Conservation (phyloP, 164 flowering plant species). For the Brasenia schreberi region DNA sequence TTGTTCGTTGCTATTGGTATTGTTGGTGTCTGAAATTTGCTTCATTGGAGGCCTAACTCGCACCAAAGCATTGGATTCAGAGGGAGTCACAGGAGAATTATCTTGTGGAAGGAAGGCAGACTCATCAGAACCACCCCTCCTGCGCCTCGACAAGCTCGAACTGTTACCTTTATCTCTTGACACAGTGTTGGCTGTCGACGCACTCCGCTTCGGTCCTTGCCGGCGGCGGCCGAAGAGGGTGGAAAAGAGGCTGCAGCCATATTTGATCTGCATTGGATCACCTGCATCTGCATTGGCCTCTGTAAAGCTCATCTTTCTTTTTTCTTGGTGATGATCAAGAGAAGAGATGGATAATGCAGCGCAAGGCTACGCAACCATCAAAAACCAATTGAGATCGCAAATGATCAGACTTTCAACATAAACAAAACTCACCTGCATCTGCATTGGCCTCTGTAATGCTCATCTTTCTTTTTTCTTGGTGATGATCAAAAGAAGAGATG, state of each 20-base stretch:
- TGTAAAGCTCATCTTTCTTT: neutral
- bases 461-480: too few species aligned
- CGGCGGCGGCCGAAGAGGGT: neutral
- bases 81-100: neutral
- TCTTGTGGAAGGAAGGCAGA: neutral
- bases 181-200: neutral
- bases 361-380: neutral
- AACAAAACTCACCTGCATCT: too few species aligned
- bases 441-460: too few species aligned
- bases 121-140: constrained; percentile 2
- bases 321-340: neutral
- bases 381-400: neutral
- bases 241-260: neutral
- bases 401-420: too few species aligned
- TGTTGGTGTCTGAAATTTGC: neutral
- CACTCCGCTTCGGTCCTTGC: neutral
- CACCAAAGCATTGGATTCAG: neutral
- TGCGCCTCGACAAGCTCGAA: neutral
- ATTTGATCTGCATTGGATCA: neutral
- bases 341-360: neutral
- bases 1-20: neutral
- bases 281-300: neutral
- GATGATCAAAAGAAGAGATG: too few species aligned
- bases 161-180: neutral
- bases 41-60: neutral